A percentile compares a stretch with the other conserved stretches of the same genome.
These are phyloP conservation scores for Gautieria morchelliformis DNA, from an alignment of 768 basidiomycete genomes.

Conservation along the genomic window DNA sequence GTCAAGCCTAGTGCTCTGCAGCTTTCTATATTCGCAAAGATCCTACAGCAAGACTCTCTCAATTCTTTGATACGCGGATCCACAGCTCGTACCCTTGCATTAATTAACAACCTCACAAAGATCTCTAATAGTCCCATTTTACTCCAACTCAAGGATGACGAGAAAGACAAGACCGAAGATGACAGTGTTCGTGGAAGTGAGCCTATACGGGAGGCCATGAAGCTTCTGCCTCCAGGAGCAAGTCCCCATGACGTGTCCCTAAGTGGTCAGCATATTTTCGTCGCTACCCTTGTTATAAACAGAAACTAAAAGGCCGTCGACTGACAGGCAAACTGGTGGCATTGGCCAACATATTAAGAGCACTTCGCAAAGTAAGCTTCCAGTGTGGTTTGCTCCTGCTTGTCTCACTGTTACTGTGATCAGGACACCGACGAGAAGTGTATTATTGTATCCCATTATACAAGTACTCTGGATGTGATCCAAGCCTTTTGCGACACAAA, in stretches of 20 bases:
- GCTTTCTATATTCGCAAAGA: conserved; percentile 62
- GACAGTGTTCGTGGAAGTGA: conserved; percentile 15
- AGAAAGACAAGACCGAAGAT: conserved; percentile 30
- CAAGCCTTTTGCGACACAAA: conserved; percentile 76
- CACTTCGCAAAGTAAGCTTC: conserved; percentile 43
- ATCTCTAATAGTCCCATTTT: conserved; percentile 89
- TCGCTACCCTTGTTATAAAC: background rate
- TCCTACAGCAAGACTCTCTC: conserved; percentile 64
- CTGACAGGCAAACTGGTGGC: conserved; percentile 62
- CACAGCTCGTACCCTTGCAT: conserved; percentile 66
- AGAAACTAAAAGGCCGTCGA: background rate
- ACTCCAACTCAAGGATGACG: conserved; percentile 46
- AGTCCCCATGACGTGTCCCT: conserved; percentile 62
- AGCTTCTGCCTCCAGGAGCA: conserved; percentile 48
- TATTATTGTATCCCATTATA: conserved; percentile 94
- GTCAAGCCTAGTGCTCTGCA: conserved; percentile 82
- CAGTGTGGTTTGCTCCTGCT: background rate
- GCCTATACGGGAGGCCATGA: conserved; percentile 49
- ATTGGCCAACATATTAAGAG: conserved; percentile 52
- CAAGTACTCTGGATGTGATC: conserved; percentile 85
- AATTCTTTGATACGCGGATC: conserved; percentile 60
- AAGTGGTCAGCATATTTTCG: conserved; percentile 50
- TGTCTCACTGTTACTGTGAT: background rate
- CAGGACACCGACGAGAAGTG: conserved; percentile 87
- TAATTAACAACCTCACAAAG: conserved; percentile 78